Base-by-base conservation (phyloP, 2,329 filamentous ascomycete genomes). In the Aquanectria penicillioides region DNA sequence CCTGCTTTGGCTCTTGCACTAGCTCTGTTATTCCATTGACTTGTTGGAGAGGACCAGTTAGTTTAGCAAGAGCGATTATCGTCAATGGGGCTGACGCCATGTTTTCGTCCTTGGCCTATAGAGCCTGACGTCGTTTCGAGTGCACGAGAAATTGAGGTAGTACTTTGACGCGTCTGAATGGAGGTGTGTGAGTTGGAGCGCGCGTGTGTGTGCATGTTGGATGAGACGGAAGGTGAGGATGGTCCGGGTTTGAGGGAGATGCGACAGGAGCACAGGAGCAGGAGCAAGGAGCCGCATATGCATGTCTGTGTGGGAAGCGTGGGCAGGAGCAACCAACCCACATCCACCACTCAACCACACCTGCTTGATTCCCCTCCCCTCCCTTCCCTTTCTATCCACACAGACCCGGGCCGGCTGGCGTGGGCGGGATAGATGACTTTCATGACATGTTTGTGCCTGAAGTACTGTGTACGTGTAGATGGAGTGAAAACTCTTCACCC, bases 281-380 rank as follows among this genome's bases (percentile, higher is more conserved):
- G n/a, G n/a, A n/a, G 43, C 51, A 23, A 61, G 54, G 49, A 57
- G 59, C 60, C 57, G 57, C 53, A 61, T 52, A 49, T 60, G 62
- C 62, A 59, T 31, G 44, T 54, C 51, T 41, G 43, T 23, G 38
- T 57, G 34, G 47, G 59, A 47, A 47, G 38, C 57, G 57, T 49
- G 54, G 49, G 49, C 38, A 57, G 40, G 53, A 59, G 38, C 22
- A 41, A 55, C 50, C 44, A 59, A 58, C 66, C 62, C 61, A 57
- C 49, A 55, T 51, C 49, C 52, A 63, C 57, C 62, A 53, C n/a
- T n/a, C 44, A 40, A 55, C 59, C 56, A 58, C 58, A 55, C 55
- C 44, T 54, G 52, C 22, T 40, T 43, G 29, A 17, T 22, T 36
- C 12, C n/a, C 22, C 29, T 15, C 33, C n/a, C 17, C 46, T 26